A percentile compares a stretch with the other conserved stretches of the same genome.
Conservation (phyloP, 768 basidiomycete genomes). For the Auricularia cornea region DNA sequence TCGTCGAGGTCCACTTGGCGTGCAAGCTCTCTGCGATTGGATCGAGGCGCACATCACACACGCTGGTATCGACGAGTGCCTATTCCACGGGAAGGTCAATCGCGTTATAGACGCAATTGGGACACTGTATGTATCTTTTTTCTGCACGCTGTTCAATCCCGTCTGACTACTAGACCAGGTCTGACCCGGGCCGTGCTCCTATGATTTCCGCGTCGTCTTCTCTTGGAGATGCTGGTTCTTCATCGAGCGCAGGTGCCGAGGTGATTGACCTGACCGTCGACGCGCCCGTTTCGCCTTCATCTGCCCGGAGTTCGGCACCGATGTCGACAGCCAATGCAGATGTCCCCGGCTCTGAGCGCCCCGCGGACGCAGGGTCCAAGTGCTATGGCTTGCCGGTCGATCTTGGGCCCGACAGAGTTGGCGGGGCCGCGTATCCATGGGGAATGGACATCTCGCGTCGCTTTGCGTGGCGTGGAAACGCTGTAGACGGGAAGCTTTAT, state of each 20-base stretch:
- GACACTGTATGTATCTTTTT: background rate
- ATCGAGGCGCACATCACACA: background rate
- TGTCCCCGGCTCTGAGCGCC: background rate
- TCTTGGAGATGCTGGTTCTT: background rate
- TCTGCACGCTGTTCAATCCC: background rate
- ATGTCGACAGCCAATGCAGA: background rate
- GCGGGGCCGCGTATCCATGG: slow-evolving; percentile 11
- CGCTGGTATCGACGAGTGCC: background rate
- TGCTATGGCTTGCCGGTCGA: slow-evolving; percentile 4
- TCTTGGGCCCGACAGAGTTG: slow-evolving; percentile 3
- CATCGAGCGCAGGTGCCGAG: background rate
- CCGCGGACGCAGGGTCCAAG: background rate
- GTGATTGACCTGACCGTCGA: background rate
- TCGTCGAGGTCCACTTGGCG: background rate
- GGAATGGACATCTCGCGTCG: slow-evolving; percentile 5
- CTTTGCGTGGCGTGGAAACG: slow-evolving; percentile 8
- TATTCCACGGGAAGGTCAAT: background rate
- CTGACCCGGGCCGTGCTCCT: background rate
- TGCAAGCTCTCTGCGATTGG: background rate
- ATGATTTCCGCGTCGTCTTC: no score
- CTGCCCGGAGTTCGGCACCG: background rate
- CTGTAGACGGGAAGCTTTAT: slow-evolving; percentile 1
- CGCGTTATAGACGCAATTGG: background rate
- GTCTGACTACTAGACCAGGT: background rate
- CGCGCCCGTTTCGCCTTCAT: background rate